These are phyloP conservation scores for Albatrellus ellisii DNA, from an alignment of 768 basidiomycete species.

Conservation along the genomic window DNA sequence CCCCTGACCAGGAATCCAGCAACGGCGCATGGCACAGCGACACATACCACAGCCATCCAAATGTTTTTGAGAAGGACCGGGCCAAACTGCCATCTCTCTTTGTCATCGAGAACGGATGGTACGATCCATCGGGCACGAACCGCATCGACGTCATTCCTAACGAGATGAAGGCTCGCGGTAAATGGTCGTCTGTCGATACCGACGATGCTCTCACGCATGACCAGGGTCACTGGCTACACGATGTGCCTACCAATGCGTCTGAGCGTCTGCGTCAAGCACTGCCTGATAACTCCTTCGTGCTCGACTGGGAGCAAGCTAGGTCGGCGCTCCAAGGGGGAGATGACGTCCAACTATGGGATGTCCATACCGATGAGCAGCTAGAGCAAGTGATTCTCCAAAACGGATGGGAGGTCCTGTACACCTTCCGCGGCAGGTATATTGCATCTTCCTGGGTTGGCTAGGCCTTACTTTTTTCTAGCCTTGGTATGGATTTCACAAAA, in stretches of 20 bases:
- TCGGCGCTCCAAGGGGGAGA: neutral
- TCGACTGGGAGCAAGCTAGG: constrained; percentile 5
- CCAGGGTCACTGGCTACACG: constrained; percentile 5
- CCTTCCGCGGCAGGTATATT: constrained; percentile 28
- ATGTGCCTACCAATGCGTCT: constrained; percentile 1
- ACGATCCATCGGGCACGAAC: constrained; percentile 23
- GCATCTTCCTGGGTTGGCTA: neutral
- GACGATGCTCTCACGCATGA: constrained; percentile 10
- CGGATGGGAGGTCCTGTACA: constrained; percentile 29
- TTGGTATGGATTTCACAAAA: constrained; percentile 31
- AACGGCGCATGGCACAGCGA: constrained; percentile 27
- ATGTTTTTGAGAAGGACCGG: constrained; percentile 15
- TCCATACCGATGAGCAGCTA: constrained; percentile 18
- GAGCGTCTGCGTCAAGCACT: neutral
- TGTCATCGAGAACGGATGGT: constrained; percentile 27
- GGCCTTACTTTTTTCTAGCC: constrained; percentile 15
- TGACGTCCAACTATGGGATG: constrained; percentile 2
- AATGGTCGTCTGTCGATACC: constrained; percentile 16
- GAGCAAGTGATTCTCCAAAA: constrained; percentile 22
- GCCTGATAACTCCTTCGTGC: neutral
- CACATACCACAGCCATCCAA: constrained; percentile 21
- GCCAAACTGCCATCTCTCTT: constrained; percentile 17
- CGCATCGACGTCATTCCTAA: constrained; percentile 26
- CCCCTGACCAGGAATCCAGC: constrained; percentile 22
- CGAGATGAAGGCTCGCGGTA: constrained; percentile 21